Evolutionary conservation across 2,329 filamentous ascomycete species (phyloP), one percentile per base, ranked within the genome.

Genomic region (Trichoderma guizhouense): DNA sequence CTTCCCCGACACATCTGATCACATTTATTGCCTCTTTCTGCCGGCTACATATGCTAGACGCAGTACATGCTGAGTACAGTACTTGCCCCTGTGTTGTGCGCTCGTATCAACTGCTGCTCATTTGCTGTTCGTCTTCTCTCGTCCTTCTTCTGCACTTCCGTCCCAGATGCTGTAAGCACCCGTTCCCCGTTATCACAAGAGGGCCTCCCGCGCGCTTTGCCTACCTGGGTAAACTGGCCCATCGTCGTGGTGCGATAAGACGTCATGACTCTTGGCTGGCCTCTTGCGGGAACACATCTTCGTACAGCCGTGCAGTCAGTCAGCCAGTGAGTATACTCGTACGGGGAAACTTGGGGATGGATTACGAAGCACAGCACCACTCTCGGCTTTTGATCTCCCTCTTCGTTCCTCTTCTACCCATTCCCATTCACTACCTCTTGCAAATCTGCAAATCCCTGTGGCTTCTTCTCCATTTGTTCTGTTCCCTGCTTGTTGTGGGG

Each of bases 251-350:
- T 67, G 63, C 69, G 39, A 69, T 58, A 30, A 64, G 64, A 69
- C 64, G 63, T 72, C 70, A 71, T 68, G 55, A 65, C 39, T 34
- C 53, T 32, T 32, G 30, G 55, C 28, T 30, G 15, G 28, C 55
- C 36, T 67, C 69, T 61, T 51, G 43, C 57, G 32, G 57, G n/a
- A 47, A 47, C 43, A 47, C 18, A 47, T 47, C 43, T 36, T 36
- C 34, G 34, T 36, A 36, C 43, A 18, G 36, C 36, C 15, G 36
- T 39, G 36, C 36, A 39, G 36, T 39, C 36, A 18, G 14, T 8
- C 32, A 32, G 32, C 3, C 32, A 32, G 32, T 32, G 9, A 32
- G 32, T 32, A 32, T 32, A 32, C 32, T 32, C 32, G 12, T 6
- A 39, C 36, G 36, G 36, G 3, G 7, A 18, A 18, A 39, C 36